phyloP scores from a whole-genome alignment of 2,329 filamentous ascomycete genomes.

The Colletotrichum sp. region DNA sequence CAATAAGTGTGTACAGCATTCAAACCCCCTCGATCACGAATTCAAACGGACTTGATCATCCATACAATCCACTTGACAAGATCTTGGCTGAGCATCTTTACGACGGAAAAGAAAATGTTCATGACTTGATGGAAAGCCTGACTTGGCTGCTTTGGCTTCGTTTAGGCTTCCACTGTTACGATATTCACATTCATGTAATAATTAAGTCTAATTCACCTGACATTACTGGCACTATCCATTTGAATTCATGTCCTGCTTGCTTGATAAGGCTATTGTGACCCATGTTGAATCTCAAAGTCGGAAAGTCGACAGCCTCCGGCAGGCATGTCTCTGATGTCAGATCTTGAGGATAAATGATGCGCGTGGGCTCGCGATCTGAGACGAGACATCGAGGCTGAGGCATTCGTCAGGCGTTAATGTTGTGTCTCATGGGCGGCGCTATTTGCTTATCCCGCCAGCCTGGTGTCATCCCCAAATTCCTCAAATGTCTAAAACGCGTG shows the following conservation, averaged over 20 bases:
- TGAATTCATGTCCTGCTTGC: background rate
- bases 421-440: background rate
- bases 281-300: background rate
- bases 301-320: background rate
- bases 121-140: background rate
- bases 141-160: background rate
- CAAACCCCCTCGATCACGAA: background rate
- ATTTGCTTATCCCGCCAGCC: background rate
- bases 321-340: background rate
- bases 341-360: background rate
- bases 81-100: background rate
- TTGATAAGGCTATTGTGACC: background rate
- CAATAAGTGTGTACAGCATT: background rate
- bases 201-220: constrained; percentile 7
- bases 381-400: background rate
- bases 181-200: constrained; percentile 16
- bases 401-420: background rate
- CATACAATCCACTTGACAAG: background rate
- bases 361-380: background rate
- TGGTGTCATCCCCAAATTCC: background rate
- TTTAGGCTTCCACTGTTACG: background rate
- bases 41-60: background rate
- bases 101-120: constrained; percentile 5
- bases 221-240: background rate
- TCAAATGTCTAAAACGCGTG: background rate